Base-by-base conservation (phyloP, 805 yeast species). In the Kodamaea nitidulidarum region DNA sequence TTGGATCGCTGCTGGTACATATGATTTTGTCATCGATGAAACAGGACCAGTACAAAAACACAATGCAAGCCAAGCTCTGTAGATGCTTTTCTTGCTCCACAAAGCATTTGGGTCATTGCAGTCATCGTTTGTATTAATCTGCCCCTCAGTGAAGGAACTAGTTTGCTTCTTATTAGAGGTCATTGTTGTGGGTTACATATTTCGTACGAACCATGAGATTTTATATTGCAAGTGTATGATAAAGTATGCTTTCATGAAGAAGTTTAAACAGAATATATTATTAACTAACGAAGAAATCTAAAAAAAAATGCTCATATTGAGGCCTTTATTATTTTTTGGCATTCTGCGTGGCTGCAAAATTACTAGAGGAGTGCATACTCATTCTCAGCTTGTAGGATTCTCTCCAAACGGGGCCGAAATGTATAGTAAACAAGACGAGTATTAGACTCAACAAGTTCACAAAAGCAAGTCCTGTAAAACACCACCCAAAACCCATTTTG, bases 401-500 rank as follows among this genome's bases (percentile, higher is more conserved):
- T 43, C 65, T 48, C 64, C 63, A 58, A 15, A 16, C 29, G 2
- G 57, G 51, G 1, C 64, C 65, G 20, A 41, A 46, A 17, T 37
- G 39, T 6, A 52, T 37, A 20, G 57, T 41, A n/a, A 50, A n/a
- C 7, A 48, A 26, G 2, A 58, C 54, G 26, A 48, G 34, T 0
- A 29, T 43, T 10, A 55, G 38, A 4, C 55, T 50, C 6, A 44
- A 12, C 4, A 53, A 15, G 28, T 59, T 50, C 7, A 57, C 26
- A n/a, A 58, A 32, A 32, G 72, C 77, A n/a, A 74, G 50, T 0
- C 77, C 78, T 0, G 78, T 72, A 42, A 74, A 76, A 42, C 77
- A 72, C 79, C 79, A 74, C 0, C 78, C 78, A 40, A 59, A 60
- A 0, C 79, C 79, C 72, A 62, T 58, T 31, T 30, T 39, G n/a